A percentile compares a stretch with the other conserved stretches of the same genome.
Evolutionary conservation across 1,284 basidiomycete genomes (phyloP).

Genomic region (Phenoliferia sp.): DNA sequence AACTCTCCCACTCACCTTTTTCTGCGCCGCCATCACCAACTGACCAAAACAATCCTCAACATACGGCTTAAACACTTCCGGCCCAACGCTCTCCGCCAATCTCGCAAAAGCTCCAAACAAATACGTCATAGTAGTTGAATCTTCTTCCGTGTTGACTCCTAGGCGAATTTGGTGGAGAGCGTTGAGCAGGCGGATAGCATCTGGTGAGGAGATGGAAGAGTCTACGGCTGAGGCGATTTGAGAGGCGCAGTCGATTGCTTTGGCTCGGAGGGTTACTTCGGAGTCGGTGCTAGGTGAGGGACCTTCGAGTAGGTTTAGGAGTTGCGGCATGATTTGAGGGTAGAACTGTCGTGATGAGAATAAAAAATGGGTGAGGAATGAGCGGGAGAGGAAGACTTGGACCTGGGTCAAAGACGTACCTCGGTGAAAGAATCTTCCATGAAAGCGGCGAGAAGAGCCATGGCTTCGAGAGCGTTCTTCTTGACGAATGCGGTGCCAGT

Average conservation of each 20-base stretch:
- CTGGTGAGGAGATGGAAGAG: conserved; percentile 4
- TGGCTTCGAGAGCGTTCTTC: conserved; percentile 10
- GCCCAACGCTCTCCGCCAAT: conserved; percentile 5
- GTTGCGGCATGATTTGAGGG: conserved; percentile 7
- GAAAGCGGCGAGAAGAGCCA: conserved; percentile 3
- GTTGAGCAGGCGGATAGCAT: conserved; percentile 2
- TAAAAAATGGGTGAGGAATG: not conserved
- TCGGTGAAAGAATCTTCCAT: conserved; percentile 5
- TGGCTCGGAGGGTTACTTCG: conserved; percentile 1
- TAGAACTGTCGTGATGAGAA: conserved; percentile 5
- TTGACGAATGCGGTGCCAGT: conserved; percentile 9
- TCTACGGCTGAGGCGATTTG: conserved; percentile 9
- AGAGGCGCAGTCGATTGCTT: conserved; percentile 11
- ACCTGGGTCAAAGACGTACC: not conserved
- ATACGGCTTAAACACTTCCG: conserved; percentile 10
- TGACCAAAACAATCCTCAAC: conserved; percentile 5
- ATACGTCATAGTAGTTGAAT: not conserved
- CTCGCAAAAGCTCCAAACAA: conserved; percentile 2
- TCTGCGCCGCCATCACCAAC: conserved; percentile 7
- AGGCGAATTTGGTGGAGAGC: conserved; percentile 5
- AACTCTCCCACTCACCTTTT: not conserved
- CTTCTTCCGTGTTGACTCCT: conserved; percentile 4
- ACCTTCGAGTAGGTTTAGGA: conserved; percentile 10
- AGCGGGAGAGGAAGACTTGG: not conserved
- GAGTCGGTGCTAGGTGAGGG: not conserved